Base-by-base conservation (phyloP, 257 asterid genomes). In the Solanum tarijense region DNA sequence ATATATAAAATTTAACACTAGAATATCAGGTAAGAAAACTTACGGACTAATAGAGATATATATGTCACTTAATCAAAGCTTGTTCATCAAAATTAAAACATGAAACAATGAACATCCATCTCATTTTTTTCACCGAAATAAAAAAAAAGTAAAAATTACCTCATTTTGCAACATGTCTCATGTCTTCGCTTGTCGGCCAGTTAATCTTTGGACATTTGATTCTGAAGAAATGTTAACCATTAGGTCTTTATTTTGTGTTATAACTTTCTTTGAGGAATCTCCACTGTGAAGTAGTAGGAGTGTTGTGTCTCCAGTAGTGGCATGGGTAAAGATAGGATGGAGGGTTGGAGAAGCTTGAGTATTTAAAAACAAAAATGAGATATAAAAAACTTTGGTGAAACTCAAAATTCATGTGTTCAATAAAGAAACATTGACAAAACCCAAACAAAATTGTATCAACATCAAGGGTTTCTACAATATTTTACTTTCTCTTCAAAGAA, bases 21-120 rank as follows among this genome's bases (percentile, higher is more conserved):
- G n/a, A 18, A 52, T 52, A 3, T 52, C n/a, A 6, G 62, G 9
- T 52, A 18, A 16, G 62, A 2, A 52, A 52, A 52, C 10, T 52
- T 52, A 52, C 9, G 1, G n/a, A 52, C 62, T 18, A 52, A 18
- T 52, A 18, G n/a, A 52, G 62, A 6, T 52, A 18, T 52, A 18
- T 0, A 18, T 52, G 1, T 52, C 62, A 52, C 1, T 0, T 0
- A 48, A 52, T 2, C 23, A 18, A 18, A 52, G 4, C 0, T 6
- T 52, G n/a, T 52, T 52, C n/a, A 18, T 52, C 10, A 18, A 16
- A 52, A 52, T 6, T 2, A 52, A 52, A 52, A 6, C 9, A 52
- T 18, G n/a, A 52, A 52, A 18, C 4, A 52, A 18, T 52, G 10
- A 16, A 16, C 2, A 52, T 18, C 62, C 62, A 52, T 52, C 62